Conservation (phyloP, 164 flowering plant genomes). For the Pachysandra terminalis region DNA sequence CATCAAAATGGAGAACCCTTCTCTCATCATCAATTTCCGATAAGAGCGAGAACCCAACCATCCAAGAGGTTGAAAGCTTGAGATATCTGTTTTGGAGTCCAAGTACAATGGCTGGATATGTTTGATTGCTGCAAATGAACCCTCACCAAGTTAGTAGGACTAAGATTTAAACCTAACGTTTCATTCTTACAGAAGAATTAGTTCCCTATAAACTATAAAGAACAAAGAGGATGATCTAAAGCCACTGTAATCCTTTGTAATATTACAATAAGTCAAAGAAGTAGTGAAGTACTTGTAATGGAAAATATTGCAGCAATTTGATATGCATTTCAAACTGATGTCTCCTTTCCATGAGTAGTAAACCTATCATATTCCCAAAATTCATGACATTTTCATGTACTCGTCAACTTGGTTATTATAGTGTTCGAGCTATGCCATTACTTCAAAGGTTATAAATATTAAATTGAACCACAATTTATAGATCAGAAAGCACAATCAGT, state of each 20-base stretch:
- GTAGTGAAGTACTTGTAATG: no score
- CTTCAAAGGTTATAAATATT: no score
- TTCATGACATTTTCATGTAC: no score
- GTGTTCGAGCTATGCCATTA: no score
- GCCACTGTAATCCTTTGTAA: no score
- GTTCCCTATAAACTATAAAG: no score
- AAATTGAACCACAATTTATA: no score
- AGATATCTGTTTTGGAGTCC: slow-evolving; percentile 26
- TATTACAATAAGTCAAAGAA: background rate
- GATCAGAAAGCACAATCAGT: no score
- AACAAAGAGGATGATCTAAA: no score
- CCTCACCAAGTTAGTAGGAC: background rate
- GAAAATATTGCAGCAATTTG: background rate
- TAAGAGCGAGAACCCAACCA: slow-evolving; percentile 8
- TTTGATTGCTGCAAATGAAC: slow-evolving; percentile 3
- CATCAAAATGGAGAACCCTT: slow-evolving; percentile 20
- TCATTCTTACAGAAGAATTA: no score
- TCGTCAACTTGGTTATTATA: no score
- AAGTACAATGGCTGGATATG: slow-evolving; percentile 24
- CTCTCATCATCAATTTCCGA: background rate
- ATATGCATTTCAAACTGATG: background rate
- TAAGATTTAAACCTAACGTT: background rate
- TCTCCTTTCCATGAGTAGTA: background rate
- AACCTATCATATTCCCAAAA: no score
- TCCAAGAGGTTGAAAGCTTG: slow-evolving; percentile 28